These are phyloP conservation scores for Aspergillus saccharolyticus DNA, from an alignment of 495 filamentous ascomycete species.

Conservation along the genomic window DNA sequence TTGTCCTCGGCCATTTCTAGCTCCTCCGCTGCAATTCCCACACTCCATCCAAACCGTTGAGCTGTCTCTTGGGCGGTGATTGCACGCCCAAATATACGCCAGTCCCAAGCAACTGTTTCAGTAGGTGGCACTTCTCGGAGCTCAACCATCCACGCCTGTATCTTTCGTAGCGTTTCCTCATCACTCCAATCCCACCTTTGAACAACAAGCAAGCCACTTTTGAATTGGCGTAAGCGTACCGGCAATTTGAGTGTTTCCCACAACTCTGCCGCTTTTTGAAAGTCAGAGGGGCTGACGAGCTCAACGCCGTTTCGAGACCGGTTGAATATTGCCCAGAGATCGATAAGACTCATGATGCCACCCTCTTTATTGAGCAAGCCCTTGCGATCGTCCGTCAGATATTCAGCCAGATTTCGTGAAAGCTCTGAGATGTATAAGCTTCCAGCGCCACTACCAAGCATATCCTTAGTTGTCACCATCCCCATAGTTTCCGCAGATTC, in stretches of 20 bases:
- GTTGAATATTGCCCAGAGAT: constrained; percentile 97
- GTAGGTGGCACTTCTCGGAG: constrained; percentile 60
- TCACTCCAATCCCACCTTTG: constrained; percentile 86
- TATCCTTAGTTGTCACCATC: constrained; percentile 90
- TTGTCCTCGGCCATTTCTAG: constrained; percentile 93
- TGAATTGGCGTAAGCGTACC: constrained; percentile 81
- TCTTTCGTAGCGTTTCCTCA: constrained; percentile 74
- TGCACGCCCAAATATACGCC: constrained; percentile 69
- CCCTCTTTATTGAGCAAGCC: constrained; percentile 80
- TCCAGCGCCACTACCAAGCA: constrained; percentile 58
- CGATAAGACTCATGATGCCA: constrained; percentile 90
- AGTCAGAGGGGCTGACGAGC: constrained; percentile 85
- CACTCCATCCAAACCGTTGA: constrained; percentile 93
- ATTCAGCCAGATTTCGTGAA: constrained; percentile 85
- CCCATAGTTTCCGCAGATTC: constrained; percentile 82
- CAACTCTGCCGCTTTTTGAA: constrained; percentile 78
- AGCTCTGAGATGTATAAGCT: constrained; percentile 69
- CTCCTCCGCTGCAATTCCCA: constrained; percentile 95
- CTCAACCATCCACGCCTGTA: constrained; percentile 73
- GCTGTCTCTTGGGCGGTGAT: constrained; percentile 88
- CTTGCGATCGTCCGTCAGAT: constrained; percentile 81
- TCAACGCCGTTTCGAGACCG: constrained; percentile 93
- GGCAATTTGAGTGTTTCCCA: constrained; percentile 89
- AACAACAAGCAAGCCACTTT: constrained; percentile 86
- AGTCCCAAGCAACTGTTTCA: constrained; percentile 67